Evolutionary conservation across 2,329 filamentous ascomycete species (phyloP).

Genomic region (Verticillium isaacii): DNA sequence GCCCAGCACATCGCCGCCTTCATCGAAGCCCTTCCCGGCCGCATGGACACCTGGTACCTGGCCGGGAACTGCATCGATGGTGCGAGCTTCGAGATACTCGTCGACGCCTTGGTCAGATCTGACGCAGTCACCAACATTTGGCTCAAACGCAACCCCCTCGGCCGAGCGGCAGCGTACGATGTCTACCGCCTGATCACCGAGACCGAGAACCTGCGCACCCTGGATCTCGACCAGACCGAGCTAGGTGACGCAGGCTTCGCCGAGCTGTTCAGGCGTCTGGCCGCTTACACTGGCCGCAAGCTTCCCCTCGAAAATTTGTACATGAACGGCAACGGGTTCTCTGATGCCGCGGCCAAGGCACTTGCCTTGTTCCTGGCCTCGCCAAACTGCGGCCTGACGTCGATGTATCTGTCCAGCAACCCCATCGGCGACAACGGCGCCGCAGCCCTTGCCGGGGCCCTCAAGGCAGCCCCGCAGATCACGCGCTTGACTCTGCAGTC

Average conservation of each 20-base stretch:
- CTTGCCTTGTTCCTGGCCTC: conserved; percentile 26
- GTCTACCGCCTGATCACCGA: conserved; percentile 39
- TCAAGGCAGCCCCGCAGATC: conserved; percentile 26
- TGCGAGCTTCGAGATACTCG: conserved; percentile 33
- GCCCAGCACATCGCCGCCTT: conserved; percentile 40
- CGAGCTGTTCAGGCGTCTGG: conserved; percentile 34
- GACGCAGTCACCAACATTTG: conserved; percentile 43
- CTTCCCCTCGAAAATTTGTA: conserved; percentile 30
- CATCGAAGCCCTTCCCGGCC: conserved; percentile 35
- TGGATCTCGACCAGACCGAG: conserved; percentile 50
- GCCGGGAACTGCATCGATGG: conserved; percentile 49
- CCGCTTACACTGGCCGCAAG: conserved; percentile 17
- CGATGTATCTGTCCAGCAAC: conserved; percentile 32
- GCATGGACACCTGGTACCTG: conserved; percentile 51
- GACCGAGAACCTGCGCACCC: conserved; percentile 36
- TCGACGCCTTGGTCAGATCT: conserved; percentile 38
- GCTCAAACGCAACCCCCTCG: conserved; percentile 50
- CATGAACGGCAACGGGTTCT: conserved; percentile 30
- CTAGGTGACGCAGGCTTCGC: conserved; percentile 41
- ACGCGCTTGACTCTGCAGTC: conserved; percentile 35
- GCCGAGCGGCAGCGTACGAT: conserved; percentile 28
- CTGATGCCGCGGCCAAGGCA: conserved; percentile 20
- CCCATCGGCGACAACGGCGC: conserved; percentile 28
- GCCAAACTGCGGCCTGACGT: conserved; percentile 26
- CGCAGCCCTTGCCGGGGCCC: conserved; percentile 21